Percentiles rank a stretch among this genome's conserved stretches.
These are phyloP conservation scores for Monosporascus sp. DNA, from an alignment of 2,329 filamentous ascomycete genomes.

Conservation along the genomic window DNA sequence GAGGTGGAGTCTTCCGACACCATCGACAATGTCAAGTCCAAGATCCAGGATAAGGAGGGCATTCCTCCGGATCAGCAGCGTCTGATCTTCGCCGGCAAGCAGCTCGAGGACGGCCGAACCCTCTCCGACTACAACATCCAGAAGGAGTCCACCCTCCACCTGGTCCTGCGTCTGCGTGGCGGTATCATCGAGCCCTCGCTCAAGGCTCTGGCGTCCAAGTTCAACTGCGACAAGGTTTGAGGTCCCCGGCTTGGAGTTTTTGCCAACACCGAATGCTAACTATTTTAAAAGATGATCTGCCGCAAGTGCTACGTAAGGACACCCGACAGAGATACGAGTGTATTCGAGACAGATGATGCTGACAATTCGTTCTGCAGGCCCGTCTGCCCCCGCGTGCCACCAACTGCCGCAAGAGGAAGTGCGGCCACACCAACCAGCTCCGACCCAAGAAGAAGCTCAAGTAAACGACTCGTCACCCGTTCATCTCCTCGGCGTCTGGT, in stretches of 20 bases:
- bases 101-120: too few relatives aligned
- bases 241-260: background rate
- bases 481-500: constrained; percentile 30
- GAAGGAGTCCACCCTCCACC: constrained; percentile 98
- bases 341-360: background rate
- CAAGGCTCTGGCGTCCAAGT: constrained; percentile 97
- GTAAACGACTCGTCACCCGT: constrained; percentile 50
- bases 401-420: constrained; percentile 99
- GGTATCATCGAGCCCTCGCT: constrained; percentile 99
- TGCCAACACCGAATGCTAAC: too few relatives aligned
- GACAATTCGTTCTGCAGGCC: constrained; percentile 34
- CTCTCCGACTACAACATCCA: constrained; percentile 91
- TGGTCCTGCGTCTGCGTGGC: constrained; percentile 97
- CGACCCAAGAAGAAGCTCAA: constrained; percentile 99
- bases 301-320: constrained; percentile 97
- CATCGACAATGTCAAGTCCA: too few relatives aligned
- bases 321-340: background rate
- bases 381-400: constrained; percentile 96
- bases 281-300: constrained; percentile 69
- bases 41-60: too few relatives aligned
- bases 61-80: too few relatives aligned
- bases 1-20: too few relatives aligned
- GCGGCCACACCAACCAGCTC: constrained; percentile 99
- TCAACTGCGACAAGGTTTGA: constrained; percentile 90
- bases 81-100: too few relatives aligned